Evolutionary conservation across 805 yeast species (phyloP), one percentile per base, ranked within the genome.

Genomic region (Candida glaebosa): DNA sequence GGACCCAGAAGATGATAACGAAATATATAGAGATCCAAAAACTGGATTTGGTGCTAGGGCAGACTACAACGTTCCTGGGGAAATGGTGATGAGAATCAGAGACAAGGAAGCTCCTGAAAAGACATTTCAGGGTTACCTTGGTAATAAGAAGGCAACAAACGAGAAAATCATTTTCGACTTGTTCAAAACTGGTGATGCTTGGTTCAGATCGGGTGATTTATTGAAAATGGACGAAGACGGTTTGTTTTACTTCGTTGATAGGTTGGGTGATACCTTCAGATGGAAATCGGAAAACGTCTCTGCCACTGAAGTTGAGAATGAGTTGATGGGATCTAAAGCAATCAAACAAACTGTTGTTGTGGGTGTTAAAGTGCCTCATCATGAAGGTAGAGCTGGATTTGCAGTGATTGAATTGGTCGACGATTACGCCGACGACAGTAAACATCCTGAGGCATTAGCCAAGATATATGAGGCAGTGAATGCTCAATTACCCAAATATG

Each of bases 231-330:
- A 88, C 60, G 70, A 69, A 20, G 75, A 81, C 48, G 85, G 87
- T 1, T 65, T 82, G 49, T 73, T 84, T 58, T 87, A 84, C 63
- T 90, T 90, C 61, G 87, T 89, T 34, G 98, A 90, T 68, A 73
- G 98, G 56, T 65, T 91, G 55, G 98, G 98, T 32, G 98, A 90
- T 57, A 91, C 97, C 0, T 90, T 86, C 69, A 75, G 98, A 52
- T 90, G 98, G 98, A 91, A 88, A 66, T 84, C 95, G 2, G 98
- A 90, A 65, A 90, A 90, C 60, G 96, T 91, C 8, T 81, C 93
- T 14, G 89, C 97, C 10, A 82, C 90, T 25, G 97, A 90, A 65
- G 96, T 90, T 31, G 97, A 91, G 58, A 85, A 83, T 56, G 82
- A 81, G 56, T 62, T 86, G 20, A 72, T 76, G 62, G 69, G 69